Percentiles rank a stretch among this genome's conserved stretches.
Conservation (phyloP, 192 early-diverging fungal species). For the Cetraspora pellucida region DNA sequence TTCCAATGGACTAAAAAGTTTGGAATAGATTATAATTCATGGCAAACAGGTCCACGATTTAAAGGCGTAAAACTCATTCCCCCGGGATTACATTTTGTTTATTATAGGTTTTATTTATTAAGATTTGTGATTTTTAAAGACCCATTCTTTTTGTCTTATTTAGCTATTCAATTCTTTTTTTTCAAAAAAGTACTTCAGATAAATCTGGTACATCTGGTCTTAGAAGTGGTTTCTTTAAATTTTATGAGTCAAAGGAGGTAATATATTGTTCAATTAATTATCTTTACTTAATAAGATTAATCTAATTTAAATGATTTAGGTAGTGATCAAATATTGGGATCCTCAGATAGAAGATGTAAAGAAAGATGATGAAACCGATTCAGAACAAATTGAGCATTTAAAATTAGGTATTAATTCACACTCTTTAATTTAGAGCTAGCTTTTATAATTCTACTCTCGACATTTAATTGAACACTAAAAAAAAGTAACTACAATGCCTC, state of each 20-base stretch:
- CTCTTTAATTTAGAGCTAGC: no score
- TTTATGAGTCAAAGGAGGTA: slow-evolving; percentile 69
- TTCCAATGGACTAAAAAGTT: slow-evolving; percentile 49
- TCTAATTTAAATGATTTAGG: slow-evolving; percentile 47
- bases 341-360: slow-evolving; percentile 68
- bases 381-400: slow-evolving; percentile 64
- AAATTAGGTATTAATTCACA: slow-evolving; percentile 52
- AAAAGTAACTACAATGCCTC: neutral
- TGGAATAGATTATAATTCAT: slow-evolving; percentile 89
- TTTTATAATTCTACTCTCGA: no score
- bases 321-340: slow-evolving; percentile 84
- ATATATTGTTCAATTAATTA: neutral
- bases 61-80: slow-evolving; percentile 93
- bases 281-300: slow-evolving; percentile 31
- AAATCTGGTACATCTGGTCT: slow-evolving; percentile 54
- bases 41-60: slow-evolving; percentile 89
- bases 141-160: no score
- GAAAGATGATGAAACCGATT: slow-evolving; percentile 55
- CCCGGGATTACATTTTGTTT: slow-evolving; percentile 91
- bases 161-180: neutral
- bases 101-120: slow-evolving; percentile 53
- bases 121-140: no score
- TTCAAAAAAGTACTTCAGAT: slow-evolving; percentile 39
- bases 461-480: neutral
- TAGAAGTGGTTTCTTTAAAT: slow-evolving; percentile 76